Evolutionary conservation across 1,284 basidiomycete genomes (phyloP).

Genomic region (Ustilago esculenta): DNA sequence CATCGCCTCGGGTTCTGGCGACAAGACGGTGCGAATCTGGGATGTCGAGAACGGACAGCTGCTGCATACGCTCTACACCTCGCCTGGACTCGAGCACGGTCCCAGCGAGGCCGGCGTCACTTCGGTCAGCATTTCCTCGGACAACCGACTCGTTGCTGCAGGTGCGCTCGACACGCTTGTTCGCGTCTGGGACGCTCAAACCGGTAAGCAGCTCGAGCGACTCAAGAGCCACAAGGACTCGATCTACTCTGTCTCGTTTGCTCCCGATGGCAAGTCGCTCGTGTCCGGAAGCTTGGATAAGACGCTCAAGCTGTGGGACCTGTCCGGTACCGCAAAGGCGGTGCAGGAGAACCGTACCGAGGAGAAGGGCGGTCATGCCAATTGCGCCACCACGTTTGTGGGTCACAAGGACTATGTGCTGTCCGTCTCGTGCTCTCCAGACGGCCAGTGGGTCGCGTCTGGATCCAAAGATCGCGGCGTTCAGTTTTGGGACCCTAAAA

Average conservation of each 20-base stretch:
- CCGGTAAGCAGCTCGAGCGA: conserved; percentile 78
- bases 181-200: conserved; percentile 83
- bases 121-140: conserved; percentile 81
- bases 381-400: conserved; percentile 79
- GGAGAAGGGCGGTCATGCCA: conserved; percentile 67
- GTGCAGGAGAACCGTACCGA: conserved; percentile 54
- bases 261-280: conserved; percentile 80
- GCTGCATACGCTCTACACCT: conserved; percentile 64
- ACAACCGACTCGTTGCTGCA: conserved; percentile 81
- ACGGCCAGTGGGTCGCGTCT: conserved; percentile 86
- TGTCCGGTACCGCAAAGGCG: conserved; percentile 70
- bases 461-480: conserved; percentile 90
- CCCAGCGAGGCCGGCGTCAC: conserved; percentile 78
- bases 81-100: conserved; percentile 69
- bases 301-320: conserved; percentile 87
- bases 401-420: conserved; percentile 90
- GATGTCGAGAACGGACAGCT: conserved; percentile 75
- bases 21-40: conserved; percentile 90
- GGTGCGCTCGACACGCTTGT: conserved; percentile 85
- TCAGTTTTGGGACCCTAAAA: conserved; percentile 77
- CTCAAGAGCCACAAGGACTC: conserved; percentile 83
- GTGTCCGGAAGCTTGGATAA: conserved; percentile 86
- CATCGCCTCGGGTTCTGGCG: conserved; percentile 87
- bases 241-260: conserved; percentile 85
- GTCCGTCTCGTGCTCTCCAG: conserved; percentile 81